Conservation (phyloP, 139 green algal species). For the Micromonas commoda region DNA sequence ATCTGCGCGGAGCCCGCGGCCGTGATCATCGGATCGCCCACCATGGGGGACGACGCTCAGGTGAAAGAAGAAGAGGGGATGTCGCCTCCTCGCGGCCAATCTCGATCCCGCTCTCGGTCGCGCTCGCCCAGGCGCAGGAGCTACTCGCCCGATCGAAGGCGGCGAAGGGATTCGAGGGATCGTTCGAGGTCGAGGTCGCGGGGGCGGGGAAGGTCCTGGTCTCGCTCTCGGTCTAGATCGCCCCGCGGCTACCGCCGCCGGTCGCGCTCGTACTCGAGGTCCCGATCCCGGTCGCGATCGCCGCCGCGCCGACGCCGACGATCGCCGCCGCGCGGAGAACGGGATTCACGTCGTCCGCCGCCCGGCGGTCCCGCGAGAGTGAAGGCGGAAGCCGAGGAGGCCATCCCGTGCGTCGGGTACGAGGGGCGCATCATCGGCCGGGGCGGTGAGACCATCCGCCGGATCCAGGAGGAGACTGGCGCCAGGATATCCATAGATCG, state of each 20-base stretch:
- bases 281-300: background rate
- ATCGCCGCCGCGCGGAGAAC: background rate
- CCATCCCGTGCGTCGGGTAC: background rate
- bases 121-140: background rate
- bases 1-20: too few species aligned
- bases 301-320: background rate
- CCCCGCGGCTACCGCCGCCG: too few species aligned
- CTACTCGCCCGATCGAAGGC: background rate
- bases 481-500: background rate
- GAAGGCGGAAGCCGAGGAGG: background rate
- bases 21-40: background rate
- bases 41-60: background rate
- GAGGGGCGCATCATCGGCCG: constrained; percentile 33
- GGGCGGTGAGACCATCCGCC: constrained; percentile 23
- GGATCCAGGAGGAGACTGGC: constrained; percentile 4
- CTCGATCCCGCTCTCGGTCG: background rate
- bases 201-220: background rate
- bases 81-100: background rate
- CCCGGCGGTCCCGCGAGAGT: background rate
- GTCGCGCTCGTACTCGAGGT: background rate
- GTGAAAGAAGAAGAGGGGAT: background rate
- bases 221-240: background rate
- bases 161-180: background rate
- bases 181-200: background rate
- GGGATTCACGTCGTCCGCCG: too few species aligned